phyloP scores from a whole-genome alignment of 163 green algal genomes.

The Volvox carteri region DNA sequence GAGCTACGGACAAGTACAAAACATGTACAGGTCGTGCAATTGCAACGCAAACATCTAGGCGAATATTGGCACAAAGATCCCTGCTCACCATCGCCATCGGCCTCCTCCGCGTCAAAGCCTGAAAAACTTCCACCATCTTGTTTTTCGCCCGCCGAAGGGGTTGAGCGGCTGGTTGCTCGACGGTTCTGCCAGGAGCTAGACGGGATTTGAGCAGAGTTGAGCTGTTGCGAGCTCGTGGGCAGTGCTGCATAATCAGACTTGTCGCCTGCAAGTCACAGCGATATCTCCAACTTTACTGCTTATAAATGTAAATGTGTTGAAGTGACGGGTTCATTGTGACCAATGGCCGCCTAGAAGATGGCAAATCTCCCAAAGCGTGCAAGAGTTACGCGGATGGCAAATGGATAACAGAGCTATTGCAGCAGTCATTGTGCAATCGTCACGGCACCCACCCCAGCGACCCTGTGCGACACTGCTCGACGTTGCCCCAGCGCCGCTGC shows the following conservation, averaged over 20 bases:
- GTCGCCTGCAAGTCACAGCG: neutral
- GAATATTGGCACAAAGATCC: neutral
- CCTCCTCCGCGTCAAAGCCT: slow-evolving; percentile 44
- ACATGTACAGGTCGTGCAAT: too few species aligned
- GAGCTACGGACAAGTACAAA: too few species aligned
- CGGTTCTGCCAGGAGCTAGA: neutral
- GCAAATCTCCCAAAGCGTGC: too few species aligned
- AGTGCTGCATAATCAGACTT: neutral
- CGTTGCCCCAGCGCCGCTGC: neutral
- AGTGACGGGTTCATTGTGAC: too few species aligned
- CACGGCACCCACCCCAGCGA: neutral
- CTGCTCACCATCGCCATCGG: neutral
- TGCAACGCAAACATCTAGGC: too few species aligned
- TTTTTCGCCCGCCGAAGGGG: neutral
- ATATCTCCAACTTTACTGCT: too few species aligned
- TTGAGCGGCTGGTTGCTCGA: neutral
- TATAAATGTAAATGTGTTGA: too few species aligned
- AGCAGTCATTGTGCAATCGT: too few species aligned
- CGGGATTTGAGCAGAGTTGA: neutral
- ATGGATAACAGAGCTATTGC: too few species aligned
- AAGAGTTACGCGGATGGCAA: too few species aligned
- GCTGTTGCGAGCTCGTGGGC: neutral
- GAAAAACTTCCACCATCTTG: slow-evolving; percentile 30
- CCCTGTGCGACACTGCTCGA: neutral
- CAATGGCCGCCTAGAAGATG: too few species aligned